Conservation (phyloP, 2,329 filamentous ascomycete species). For the Parafenestella ontariensis region DNA sequence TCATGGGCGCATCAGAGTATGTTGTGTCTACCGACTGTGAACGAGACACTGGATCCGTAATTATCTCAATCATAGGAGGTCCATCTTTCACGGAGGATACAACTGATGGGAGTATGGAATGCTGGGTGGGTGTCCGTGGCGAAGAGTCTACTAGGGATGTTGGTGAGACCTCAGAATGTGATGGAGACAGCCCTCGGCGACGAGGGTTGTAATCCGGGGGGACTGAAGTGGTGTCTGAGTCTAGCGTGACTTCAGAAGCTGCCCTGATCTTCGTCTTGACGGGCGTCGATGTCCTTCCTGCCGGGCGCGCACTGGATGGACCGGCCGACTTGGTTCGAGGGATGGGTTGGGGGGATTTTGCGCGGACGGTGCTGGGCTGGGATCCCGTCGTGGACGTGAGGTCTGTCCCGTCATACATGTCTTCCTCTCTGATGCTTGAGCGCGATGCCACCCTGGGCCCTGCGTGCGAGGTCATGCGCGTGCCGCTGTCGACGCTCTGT, state of each 20-base stretch:
- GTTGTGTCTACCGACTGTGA: slow-evolving; percentile 43
- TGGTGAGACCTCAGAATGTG: slow-evolving; percentile 49
- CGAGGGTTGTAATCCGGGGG: slow-evolving; percentile 47
- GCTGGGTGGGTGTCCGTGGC: slow-evolving; percentile 53
- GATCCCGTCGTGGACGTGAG: slow-evolving; percentile 52
- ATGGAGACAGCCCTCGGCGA: slow-evolving; percentile 37
- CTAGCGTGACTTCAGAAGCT: slow-evolving; percentile 52
- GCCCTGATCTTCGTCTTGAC: slow-evolving; percentile 40
- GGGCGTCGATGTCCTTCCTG: slow-evolving; percentile 34
- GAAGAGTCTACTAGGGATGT: slow-evolving; percentile 53
- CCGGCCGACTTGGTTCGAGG: slow-evolving; percentile 34
- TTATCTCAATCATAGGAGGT: slow-evolving; percentile 54
- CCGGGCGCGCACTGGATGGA: slow-evolving; percentile 24
- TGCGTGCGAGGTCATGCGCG: slow-evolving; percentile 44
- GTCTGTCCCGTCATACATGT: slow-evolving; percentile 48
- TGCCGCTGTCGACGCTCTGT: slow-evolving; percentile 52
- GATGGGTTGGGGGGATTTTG: slow-evolving; percentile 33
- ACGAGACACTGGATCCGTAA: slow-evolving; percentile 49
- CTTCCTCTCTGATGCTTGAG: slow-evolving; percentile 52
- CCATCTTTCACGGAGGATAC: slow-evolving; percentile 41
- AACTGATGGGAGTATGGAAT: slow-evolving; percentile 46
- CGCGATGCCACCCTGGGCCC: slow-evolving; percentile 50
- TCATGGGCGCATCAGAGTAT: slow-evolving; percentile 59
- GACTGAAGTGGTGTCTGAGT: slow-evolving; percentile 57
- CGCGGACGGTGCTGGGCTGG: slow-evolving; percentile 49